These are phyloP conservation scores for Linum tenue DNA, from an alignment of 345 rosid species.

Conservation along the genomic window DNA sequence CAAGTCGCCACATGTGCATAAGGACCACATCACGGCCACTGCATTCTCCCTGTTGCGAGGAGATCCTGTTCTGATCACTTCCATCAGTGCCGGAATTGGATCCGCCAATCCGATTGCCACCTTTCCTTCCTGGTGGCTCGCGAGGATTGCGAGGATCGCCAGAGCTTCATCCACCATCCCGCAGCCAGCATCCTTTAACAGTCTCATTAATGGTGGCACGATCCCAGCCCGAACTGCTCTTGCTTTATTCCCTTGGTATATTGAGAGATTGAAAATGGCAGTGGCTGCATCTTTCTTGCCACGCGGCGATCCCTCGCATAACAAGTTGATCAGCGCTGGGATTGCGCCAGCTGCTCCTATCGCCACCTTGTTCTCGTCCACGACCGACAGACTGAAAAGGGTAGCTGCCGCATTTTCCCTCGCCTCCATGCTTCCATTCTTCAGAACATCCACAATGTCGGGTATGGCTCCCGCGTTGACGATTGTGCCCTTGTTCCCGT, in stretches of 20 bases:
- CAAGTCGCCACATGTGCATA: constrained; percentile 46
- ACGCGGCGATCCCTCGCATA: constrained; percentile 81
- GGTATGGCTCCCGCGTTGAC: constrained; percentile 96
- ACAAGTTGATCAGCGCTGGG: constrained; percentile 76
- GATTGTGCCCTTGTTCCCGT: constrained; percentile 74
- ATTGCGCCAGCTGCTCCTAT: constrained; percentile 96
- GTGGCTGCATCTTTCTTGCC: constrained; percentile 97
- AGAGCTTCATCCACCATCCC: constrained; percentile 95
- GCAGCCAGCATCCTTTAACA: constrained; percentile 80
- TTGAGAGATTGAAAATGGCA: constrained; percentile 85
- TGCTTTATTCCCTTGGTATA: constrained; percentile 94
- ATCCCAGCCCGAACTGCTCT: constrained; percentile 94
- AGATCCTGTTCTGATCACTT: constrained; percentile 75
- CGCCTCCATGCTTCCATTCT: constrained; percentile 92
- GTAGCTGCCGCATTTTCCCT: constrained; percentile 98
- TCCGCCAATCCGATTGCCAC: constrained; percentile 63
- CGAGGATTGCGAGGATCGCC: constrained; percentile 83
- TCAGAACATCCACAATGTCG: constrained; percentile 79
- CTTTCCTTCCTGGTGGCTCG: constrained; percentile 85
- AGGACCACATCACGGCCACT: constrained; percentile 70
- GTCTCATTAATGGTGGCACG: constrained; percentile 55
- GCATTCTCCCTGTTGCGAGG: constrained; percentile 94
- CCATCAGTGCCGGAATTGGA: constrained; percentile 61
- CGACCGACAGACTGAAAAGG: constrained; percentile 85
- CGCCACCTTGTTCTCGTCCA: constrained; percentile 94